Evolutionary conservation across 306 rosid species (phyloP).

Genomic region (Prunus dulcis): DNA sequence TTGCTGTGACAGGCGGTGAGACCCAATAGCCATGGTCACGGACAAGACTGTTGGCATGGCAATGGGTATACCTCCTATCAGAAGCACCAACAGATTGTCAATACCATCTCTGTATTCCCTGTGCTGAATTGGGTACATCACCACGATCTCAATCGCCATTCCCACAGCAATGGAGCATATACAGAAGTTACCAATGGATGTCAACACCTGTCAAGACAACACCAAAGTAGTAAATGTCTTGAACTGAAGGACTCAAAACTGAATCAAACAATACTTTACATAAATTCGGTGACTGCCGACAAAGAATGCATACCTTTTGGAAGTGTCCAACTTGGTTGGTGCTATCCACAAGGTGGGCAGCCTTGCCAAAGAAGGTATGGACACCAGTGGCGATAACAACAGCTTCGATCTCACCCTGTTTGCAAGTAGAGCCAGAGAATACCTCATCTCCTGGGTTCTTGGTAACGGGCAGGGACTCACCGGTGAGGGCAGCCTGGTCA

Average conservation of each 20-base stretch:
- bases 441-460: conserved; percentile 70
- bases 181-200: conserved; percentile 89
- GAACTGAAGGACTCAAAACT: not conserved
- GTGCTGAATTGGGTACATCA: conserved; percentile 69
- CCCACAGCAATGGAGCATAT: conserved; percentile 83
- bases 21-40: conserved; percentile 94
- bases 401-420: conserved; percentile 94
- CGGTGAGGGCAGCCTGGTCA: conserved; percentile 89
- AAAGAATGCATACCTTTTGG: conserved; percentile 53
- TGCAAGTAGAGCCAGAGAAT: conserved; percentile 92
- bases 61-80: conserved; percentile 93
- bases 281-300: no score
- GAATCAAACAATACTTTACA: not conserved
- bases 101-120: conserved; percentile 86
- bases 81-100: conserved; percentile 85
- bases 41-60: conserved; percentile 97
- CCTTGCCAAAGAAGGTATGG: conserved; percentile 91
- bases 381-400: conserved; percentile 93
- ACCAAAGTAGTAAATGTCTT: not conserved
- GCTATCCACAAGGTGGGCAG: conserved; percentile 92
- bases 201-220: conserved; percentile 63
- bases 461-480: conserved; percentile 87
- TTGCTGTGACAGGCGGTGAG: conserved; percentile 80
- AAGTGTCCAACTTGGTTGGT: conserved; percentile 97
- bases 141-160: conserved; percentile 78